Conservation (phyloP, 129 eudicot genomes). For the Sambucus nigra region DNA sequence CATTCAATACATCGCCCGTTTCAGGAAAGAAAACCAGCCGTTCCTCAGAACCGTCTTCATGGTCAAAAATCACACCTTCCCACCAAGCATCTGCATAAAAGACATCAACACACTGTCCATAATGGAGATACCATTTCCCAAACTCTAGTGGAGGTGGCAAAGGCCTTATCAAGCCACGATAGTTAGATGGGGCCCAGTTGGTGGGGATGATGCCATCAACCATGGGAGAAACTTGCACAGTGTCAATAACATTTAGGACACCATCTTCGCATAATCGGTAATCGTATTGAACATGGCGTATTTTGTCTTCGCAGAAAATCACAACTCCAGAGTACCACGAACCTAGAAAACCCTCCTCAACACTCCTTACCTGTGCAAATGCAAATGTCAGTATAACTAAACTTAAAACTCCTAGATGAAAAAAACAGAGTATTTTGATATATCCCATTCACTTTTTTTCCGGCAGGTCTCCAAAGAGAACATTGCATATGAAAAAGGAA, state of each 20-base stretch:
- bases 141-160: conserved; percentile 23
- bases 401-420: neutral
- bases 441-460: neutral
- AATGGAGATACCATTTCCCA: conserved; percentile 18
- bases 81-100: conserved; percentile 75
- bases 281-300: conserved; percentile 45
- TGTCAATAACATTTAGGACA: conserved; percentile 26
- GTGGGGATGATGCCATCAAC: conserved; percentile 37
- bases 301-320: conserved; percentile 16
- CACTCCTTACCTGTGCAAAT: conserved; percentile 67
- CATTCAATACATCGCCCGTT: conserved; percentile 55
- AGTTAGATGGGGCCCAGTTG: conserved; percentile 11
- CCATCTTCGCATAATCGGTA: conserved; percentile 29
- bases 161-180: conserved; percentile 63
- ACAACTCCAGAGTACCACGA: conserved; percentile 65
- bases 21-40: conserved; percentile 75
- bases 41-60: conserved; percentile 30
- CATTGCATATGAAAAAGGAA: conserved; percentile 17
- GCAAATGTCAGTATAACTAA: neutral
- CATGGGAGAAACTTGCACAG: conserved; percentile 29
- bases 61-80: conserved; percentile 90
- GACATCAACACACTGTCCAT: conserved; percentile 80
- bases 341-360: conserved; percentile 60
- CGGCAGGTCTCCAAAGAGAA: neutral
- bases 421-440: conserved; percentile 4